Evolutionary conservation across 2,329 filamentous ascomycete species (phyloP).

Genomic region (Fusarium poae): DNA sequence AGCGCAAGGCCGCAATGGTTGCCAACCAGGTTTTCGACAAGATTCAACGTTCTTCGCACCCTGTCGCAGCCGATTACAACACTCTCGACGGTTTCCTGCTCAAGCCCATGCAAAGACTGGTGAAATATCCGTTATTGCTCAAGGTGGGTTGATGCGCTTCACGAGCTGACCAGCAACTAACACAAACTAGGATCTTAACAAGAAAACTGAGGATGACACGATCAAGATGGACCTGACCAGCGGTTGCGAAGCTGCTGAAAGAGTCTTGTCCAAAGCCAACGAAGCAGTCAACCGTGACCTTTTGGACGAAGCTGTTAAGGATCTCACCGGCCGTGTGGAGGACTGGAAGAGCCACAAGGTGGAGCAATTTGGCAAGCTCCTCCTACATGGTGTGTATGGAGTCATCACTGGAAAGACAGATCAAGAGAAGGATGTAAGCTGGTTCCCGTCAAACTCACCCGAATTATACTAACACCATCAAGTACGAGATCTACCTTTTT

Average conservation of each 20-base stretch:
- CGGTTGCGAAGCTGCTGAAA: constrained; percentile 85
- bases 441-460: constrained; percentile 46
- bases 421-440: constrained; percentile 86
- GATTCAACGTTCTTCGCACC: constrained; percentile 79
- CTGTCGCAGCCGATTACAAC: constrained; percentile 87
- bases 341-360: constrained; percentile 97
- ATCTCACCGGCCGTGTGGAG: constrained; percentile 85
- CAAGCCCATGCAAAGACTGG: constrained; percentile 95
- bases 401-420: constrained; percentile 92
- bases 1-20: constrained; percentile 88
- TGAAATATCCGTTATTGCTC: constrained; percentile 92
- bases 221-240: constrained; percentile 77
- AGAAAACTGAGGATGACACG: constrained; percentile 82
- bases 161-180: constrained; percentile 43
- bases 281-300: constrained; percentile 91
- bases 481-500: constrained; percentile 99
- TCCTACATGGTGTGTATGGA: constrained; percentile 90
- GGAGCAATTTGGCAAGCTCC: constrained; percentile 88
- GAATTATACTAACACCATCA: constrained; percentile 33
- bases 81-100: constrained; percentile 92
- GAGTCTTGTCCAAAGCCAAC: constrained; percentile 87
- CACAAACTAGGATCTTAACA: constrained; percentile 78
- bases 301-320: constrained; percentile 83
- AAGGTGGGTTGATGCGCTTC: constrained; percentile 67
- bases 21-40: constrained; percentile 89